Conservation (phyloP, 2,329 filamentous ascomycete genomes). For the Albophoma yamanashiensis region DNA sequence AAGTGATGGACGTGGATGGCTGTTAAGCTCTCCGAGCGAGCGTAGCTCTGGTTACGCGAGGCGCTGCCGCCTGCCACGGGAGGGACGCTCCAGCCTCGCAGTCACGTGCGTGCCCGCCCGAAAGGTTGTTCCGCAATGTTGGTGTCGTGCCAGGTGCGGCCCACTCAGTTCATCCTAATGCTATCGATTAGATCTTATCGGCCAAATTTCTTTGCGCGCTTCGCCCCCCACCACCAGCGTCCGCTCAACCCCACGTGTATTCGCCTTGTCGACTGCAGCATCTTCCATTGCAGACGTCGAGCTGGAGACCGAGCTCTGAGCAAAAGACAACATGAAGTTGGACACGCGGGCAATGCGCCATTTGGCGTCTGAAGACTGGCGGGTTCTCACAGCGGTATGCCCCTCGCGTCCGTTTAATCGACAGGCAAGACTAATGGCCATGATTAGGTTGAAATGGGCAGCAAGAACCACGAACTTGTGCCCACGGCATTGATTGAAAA, state of each 20-base stretch:
- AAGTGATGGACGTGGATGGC: conserved; percentile 25
- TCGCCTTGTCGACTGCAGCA: background rate
- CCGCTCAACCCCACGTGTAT: conserved; percentile 10
- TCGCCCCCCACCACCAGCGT: conserved; percentile 15
- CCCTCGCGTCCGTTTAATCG: background rate
- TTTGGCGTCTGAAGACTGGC: conserved; percentile 87
- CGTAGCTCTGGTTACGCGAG: conserved; percentile 34
- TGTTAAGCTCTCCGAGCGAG: conserved; percentile 19
- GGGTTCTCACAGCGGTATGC: conserved; percentile 80
- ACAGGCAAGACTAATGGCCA: background rate
- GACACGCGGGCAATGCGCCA: conserved; percentile 91
- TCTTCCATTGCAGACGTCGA: background rate
- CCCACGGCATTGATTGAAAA: conserved; percentile 82
- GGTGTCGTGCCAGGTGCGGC: too few species aligned
- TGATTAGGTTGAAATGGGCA: conserved; percentile 76
- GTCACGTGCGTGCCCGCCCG: conserved; percentile 18
- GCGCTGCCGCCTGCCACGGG: conserved; percentile 26
- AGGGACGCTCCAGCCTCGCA: conserved; percentile 14
- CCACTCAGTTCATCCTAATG: background rate
- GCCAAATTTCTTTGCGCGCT: conserved; percentile 14
- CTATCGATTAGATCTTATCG: conserved; percentile 22
- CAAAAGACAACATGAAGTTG: conserved; percentile 63
- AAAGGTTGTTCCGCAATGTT: conserved; percentile 7
- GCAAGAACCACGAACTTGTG: conserved; percentile 94
- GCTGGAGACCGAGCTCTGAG: background rate